These are phyloP conservation scores for Colletotrichum liaoningense DNA, from an alignment of 2,329 filamentous ascomycete species.

Conservation along the genomic window DNA sequence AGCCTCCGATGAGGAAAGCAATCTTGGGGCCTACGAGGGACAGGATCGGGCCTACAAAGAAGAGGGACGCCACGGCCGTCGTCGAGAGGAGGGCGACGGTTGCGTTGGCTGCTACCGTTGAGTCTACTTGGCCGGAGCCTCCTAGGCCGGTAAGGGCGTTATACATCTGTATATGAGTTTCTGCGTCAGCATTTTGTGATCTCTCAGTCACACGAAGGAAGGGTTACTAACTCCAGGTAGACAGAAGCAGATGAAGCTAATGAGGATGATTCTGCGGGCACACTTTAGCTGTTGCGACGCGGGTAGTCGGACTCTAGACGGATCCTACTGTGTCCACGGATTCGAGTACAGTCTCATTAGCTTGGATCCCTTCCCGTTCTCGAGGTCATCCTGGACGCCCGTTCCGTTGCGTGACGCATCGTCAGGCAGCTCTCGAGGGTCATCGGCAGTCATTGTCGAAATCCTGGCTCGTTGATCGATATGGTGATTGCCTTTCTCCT, in stretches of 20 bases:
- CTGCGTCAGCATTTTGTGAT: neutral
- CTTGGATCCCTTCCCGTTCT: conserved; percentile 31
- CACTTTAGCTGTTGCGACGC: conserved; percentile 1
- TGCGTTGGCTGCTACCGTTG: conserved; percentile 57
- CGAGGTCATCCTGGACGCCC: neutral
- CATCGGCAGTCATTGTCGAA: conserved; percentile 1
- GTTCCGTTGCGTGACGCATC: neutral
- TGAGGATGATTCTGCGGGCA: conserved; percentile 49
- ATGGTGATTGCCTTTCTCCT: neutral
- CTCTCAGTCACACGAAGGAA: too few species aligned
- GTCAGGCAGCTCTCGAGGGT: neutral
- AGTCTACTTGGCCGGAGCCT: conserved; percentile 57
- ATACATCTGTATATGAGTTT: conserved; percentile 51
- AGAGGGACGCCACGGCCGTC: conserved; percentile 55
- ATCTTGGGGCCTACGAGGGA: conserved; percentile 53
- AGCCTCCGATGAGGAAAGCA: conserved; percentile 56
- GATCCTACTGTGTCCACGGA: conserved; percentile 54
- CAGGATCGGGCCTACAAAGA: conserved; percentile 57
- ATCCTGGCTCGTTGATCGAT: neutral
- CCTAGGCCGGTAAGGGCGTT: conserved; percentile 58
- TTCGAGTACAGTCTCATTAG: conserved; percentile 49
- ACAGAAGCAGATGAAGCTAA: conserved; percentile 62
- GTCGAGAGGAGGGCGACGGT: conserved; percentile 56
- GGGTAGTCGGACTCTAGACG: neutral
- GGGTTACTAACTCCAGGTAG: conserved; percentile 52